Evolutionary conservation across 1,284 basidiomycete genomes (phyloP), one percentile per base, ranked within the genome.

Genomic region (Fomes fomentarius): DNA sequence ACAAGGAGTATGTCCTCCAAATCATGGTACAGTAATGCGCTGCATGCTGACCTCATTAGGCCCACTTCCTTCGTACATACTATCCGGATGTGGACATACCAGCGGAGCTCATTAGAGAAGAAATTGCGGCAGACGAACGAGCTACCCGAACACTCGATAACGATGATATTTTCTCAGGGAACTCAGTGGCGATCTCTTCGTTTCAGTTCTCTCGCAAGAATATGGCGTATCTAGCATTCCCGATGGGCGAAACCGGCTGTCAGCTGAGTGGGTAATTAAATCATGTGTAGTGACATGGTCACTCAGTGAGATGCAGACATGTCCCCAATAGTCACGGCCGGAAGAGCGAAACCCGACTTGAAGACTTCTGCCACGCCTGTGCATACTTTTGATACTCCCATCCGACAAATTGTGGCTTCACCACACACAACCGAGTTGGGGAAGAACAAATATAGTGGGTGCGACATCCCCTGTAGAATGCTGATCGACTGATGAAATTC

Each of bases 61-160:
- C 85, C 9, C 81, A 84, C 52, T 90, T 88, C 61, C 71, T 91
- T 42, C 80, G 85, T 43, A 83, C 81, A 14, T 78, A 80, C 67
- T 77, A 86, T 55, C 87, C 89, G 2, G 88, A 91, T 57, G 76
- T 85, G n/a, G 85, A 90, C 55, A 74, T 91, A 28, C 72, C 87
- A 7, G 70, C 78, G 26, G 83, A 89, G 25, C 69, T 91, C 24
- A 76, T 91, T 41, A 70, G 80, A 45, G 77, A 81, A 19, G 75
- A 83, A 54, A 69, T 89, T 14, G 68, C 73, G 22, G 71, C 73
- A 43, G 82, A 85, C 42, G 71, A 73, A 11, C 69, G 64, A 33
- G 51, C 72, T 39, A 56, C 63, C 26, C 67, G 65, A n/a, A 60
- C 67, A 12, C 64, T 79, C 9, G 59, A 72, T 25, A 51, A 55